Evolutionary conservation across 2,329 filamentous ascomycete genomes (phyloP), one percentile per base, ranked within the genome.

Genomic region (Aspergillus tubingensis): DNA sequence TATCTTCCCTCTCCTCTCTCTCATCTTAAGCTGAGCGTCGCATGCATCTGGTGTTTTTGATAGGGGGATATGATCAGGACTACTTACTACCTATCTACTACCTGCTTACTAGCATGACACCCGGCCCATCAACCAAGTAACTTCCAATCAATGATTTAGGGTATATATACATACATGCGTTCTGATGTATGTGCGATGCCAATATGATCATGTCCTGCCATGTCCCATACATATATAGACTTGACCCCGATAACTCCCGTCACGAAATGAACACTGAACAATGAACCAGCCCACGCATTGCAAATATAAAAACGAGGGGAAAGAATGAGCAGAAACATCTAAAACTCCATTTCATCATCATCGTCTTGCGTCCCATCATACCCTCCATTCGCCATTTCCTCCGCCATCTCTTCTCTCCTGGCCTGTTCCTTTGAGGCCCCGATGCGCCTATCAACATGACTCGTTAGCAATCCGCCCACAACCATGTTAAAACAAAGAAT

Each of bases 381-480:
- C 6, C 69, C 74, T 21, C 80, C 83, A 57, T 81, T 83, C 49
- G 84, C 83, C 54, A 81, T 80, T 67, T 86, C 85, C 68, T 91
- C 90, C 44, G 86, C 86, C 70, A 95, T 90, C 65, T 90, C 86
- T 70, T 96, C 92, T 64, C 89, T 83, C 63, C 91, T 84, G 50
- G 86, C 86, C 64, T 89, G 86, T 80, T 98, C 94, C 57, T 88
- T 87, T 41, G 90, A 92, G 2, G 89, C 87, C 8, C 92, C 92
- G 54, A 98, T 86, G 80, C 87, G 93, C 70, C 92, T 86, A 32
- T 17, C 38, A 11, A 39, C 15, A 8, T 38, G 10, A 17, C 44
- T 23, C n/a, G 43, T 67, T 57, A 59, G 39, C 30, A 49, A 47
- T 30, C 25, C 23, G 17, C 17, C 5, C 3, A 43, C 21, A 23